Evolutionary conservation across 305 asterid genomes (phyloP).

Genomic region (Andrographis paniculata): DNA sequence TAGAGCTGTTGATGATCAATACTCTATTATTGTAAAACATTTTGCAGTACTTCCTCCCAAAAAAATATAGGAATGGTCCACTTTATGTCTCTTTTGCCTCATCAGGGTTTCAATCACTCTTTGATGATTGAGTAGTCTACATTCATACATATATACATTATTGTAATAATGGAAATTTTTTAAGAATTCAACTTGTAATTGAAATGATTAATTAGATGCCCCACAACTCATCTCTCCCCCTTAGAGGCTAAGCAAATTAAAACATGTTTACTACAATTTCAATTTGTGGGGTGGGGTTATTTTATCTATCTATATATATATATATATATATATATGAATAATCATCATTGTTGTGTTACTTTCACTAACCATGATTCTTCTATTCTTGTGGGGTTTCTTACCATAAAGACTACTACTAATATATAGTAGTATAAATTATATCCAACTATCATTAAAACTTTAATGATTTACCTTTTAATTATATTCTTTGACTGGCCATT

Average conservation of each 20-base stretch:
- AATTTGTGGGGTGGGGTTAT: too few relatives aligned
- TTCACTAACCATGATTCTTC: slow-evolving; percentile 1
- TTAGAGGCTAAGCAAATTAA: slow-evolving; percentile 4
- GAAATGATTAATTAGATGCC: background rate
- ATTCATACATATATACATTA: background rate
- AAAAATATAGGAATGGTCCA: background rate
- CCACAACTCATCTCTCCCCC: slow-evolving; percentile 7
- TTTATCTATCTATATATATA: too few relatives aligned
- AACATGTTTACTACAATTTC: background rate
- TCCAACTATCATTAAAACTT: background rate
- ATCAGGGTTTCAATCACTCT: background rate
- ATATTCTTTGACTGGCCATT: slow-evolving; percentile 2
- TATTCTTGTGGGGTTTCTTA: background rate
- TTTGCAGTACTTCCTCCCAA: background rate
- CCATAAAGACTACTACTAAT: background rate
- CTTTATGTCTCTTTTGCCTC: slow-evolving; percentile 1
- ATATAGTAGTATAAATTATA: too few relatives aligned
- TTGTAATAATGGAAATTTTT: background rate
- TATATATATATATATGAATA: background rate
- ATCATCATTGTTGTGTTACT: slow-evolving; percentile 2
- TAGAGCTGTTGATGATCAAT: slow-evolving; percentile 2
- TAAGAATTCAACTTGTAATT: background rate
- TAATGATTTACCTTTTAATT: slow-evolving; percentile 1
- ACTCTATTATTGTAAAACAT: background rate
- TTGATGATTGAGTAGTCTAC: background rate